These are phyloP conservation scores for Phytophthora megakarya DNA, from an alignment of 352 stramenopile species.

Conservation along the genomic window DNA sequence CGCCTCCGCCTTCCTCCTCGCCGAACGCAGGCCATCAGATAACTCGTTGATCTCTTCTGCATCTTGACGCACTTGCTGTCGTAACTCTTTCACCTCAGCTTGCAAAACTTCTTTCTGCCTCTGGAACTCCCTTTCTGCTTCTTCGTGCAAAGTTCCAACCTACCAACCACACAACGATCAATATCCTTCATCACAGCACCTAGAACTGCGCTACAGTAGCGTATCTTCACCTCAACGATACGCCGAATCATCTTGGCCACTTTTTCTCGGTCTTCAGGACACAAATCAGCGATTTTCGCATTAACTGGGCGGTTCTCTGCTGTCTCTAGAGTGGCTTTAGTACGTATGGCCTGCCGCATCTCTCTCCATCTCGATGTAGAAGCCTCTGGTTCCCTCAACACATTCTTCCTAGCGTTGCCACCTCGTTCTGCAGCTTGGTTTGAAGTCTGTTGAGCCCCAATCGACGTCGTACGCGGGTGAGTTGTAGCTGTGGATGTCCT, in stretches of 20 bases:
- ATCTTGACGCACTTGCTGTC: conserved; percentile 50
- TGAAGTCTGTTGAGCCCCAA: conserved; percentile 5
- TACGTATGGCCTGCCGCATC: conserved; percentile 64
- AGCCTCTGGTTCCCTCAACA: neutral
- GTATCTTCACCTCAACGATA: conserved; percentile 62
- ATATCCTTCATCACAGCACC: neutral
- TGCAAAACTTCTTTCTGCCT: conserved; percentile 45
- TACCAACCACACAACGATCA: conserved; percentile 19
- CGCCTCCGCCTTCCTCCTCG: conserved; percentile 33
- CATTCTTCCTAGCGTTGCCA: conserved; percentile 10
- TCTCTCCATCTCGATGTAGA: conserved; percentile 67
- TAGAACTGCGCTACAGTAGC: neutral
- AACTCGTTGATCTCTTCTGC: conserved; percentile 57
- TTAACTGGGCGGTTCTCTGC: conserved; percentile 15
- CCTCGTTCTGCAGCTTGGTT: conserved; percentile 23
- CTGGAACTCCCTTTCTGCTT: conserved; percentile 55
- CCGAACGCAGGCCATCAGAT: conserved; percentile 47
- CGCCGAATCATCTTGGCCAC: conserved; percentile 77
- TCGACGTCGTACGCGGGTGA: neutral
- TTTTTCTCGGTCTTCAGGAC: conserved; percentile 78
- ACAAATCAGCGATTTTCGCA: conserved; percentile 71
- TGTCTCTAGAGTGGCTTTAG: conserved; percentile 58
- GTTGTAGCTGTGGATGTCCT: conserved; percentile 10
- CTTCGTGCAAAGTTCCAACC: conserved; percentile 58
- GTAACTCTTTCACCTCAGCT: conserved; percentile 56